These are phyloP conservation scores for Kazachstania bromeliacearum DNA, from an alignment of 805 yeast genomes.

Conservation along the genomic window DNA sequence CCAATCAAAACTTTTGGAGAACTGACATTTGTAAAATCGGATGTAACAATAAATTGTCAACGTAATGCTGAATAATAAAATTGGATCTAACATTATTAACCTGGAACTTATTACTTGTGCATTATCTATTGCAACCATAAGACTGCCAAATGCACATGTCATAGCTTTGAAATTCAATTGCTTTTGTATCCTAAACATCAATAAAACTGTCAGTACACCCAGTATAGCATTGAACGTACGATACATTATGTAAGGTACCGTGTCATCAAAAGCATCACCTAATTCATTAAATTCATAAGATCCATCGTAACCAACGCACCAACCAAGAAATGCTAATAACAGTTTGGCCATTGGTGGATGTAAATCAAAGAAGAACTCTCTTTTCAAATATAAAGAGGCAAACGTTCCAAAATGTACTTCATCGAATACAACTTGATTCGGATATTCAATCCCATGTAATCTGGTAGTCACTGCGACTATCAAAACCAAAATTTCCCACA, in stretches of 20 bases:
- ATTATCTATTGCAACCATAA: constrained; percentile 72
- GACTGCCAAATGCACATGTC: constrained; percentile 66
- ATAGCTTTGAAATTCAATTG: constrained; percentile 76
- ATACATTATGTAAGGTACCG: constrained; percentile 78
- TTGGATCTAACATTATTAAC: constrained; percentile 82
- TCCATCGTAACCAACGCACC: constrained; percentile 84
- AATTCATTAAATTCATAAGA: constrained; percentile 79
- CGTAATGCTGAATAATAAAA: constrained; percentile 74
- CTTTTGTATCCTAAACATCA: constrained; percentile 74
- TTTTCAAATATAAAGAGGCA: constrained; percentile 72
- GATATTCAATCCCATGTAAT: constrained; percentile 49
- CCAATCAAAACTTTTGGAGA: constrained; percentile 51
- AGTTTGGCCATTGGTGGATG: constrained; percentile 97
- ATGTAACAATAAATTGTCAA: constrained; percentile 67
- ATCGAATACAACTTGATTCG: constrained; percentile 71
- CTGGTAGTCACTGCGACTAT: constrained; percentile 54
- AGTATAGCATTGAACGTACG: constrained; percentile 69
- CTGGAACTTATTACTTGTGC: constrained; percentile 86
- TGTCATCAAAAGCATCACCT: constrained; percentile 70
- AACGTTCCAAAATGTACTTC: constrained; percentile 81
- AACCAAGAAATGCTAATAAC: constrained; percentile 82
- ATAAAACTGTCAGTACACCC: constrained; percentile 72
- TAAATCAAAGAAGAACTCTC: constrained; percentile 87
- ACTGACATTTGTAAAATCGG: constrained; percentile 57
- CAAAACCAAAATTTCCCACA: constrained; percentile 53